Percentiles rank a stretch among this genome's conserved stretches.
These are phyloP conservation scores for Bidens hawaiensis DNA, from an alignment of 140 eudicot species.

Conservation along the genomic window DNA sequence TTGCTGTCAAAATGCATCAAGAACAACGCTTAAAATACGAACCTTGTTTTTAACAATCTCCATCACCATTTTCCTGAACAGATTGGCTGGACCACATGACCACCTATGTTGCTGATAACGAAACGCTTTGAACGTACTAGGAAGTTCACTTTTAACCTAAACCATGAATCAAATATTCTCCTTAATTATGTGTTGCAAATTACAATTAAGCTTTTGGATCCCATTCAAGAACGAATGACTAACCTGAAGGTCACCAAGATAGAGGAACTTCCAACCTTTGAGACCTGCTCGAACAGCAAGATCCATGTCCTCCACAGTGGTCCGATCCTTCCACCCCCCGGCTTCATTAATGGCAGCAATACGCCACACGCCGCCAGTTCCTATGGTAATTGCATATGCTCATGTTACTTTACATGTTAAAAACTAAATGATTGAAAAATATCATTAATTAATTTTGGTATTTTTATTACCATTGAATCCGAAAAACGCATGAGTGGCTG, in stretches of 20 bases:
- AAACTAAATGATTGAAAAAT: neutral
- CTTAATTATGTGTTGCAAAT: too few species aligned
- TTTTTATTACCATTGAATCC: slow-evolving; percentile 91
- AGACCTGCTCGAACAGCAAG: slow-evolving; percentile 98
- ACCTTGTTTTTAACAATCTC: slow-evolving; percentile 86
- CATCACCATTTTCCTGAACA: slow-evolving; percentile 95
- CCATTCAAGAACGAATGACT: neutral
- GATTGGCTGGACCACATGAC: slow-evolving; percentile 99
- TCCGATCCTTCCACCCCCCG: slow-evolving; percentile 98
- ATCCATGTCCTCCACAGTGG: slow-evolving; percentile 98
- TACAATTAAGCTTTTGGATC: slow-evolving; percentile 4
- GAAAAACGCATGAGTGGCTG: slow-evolving; percentile 94
- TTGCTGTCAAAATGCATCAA: neutral
- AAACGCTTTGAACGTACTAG: slow-evolving; percentile 97
- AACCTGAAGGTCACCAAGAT: slow-evolving; percentile 96
- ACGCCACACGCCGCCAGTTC: slow-evolving; percentile 99
- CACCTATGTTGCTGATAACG: slow-evolving; percentile 99
- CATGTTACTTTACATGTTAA: neutral
- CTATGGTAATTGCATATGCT: slow-evolving; percentile 34
- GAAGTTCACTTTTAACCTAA: slow-evolving; percentile 97
- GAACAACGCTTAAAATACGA: neutral
- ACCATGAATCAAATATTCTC: neutral
- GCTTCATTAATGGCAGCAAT: slow-evolving; percentile 92
- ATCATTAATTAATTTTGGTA: neutral
- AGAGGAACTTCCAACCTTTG: slow-evolving; percentile 90